Conservation (phyloP, 1,139 yeast genomes). For the Scheffersomyces lignicola region DNA sequence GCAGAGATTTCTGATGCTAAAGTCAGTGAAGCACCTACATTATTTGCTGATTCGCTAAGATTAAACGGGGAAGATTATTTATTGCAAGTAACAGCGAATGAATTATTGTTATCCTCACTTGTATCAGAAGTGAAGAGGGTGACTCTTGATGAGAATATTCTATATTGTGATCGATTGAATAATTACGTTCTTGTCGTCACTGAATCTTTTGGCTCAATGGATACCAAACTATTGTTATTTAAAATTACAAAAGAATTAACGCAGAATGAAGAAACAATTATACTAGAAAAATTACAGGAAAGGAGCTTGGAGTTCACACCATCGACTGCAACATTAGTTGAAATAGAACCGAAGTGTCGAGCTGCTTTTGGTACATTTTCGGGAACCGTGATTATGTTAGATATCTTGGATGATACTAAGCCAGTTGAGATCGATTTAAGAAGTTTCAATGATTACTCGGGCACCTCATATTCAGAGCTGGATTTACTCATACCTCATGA, state of each 20-base stretch:
- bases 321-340: constrained; percentile 17
- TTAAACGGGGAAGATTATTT: constrained; percentile 11
- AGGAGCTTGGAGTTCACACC: constrained; percentile 15
- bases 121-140: neutral
- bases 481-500: constrained; percentile 21
- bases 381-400: constrained; percentile 14
- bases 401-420: neutral
- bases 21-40: constrained; percentile 13
- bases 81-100: constrained; percentile 32
- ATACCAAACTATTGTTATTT: neutral
- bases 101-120: neutral
- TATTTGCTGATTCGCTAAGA: constrained; percentile 13
- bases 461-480: constrained; percentile 2
- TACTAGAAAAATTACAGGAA: neutral
- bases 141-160: constrained; percentile 7
- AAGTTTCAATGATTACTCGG: constrained; percentile 9
- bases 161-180: constrained; percentile 3
- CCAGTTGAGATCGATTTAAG: constrained; percentile 5
- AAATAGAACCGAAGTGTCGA: constrained; percentile 4
- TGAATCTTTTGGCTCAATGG: constrained; percentile 10
- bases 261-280: neutral
- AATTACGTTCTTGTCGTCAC: constrained; percentile 16
- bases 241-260: neutral
- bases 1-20: constrained; percentile 26
- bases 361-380: constrained; percentile 23